Evolutionary conservation across 176 grass and related monocot genomes (phyloP), one percentile per base, ranked within the genome.

Genomic region (Oryza rufipogon): DNA sequence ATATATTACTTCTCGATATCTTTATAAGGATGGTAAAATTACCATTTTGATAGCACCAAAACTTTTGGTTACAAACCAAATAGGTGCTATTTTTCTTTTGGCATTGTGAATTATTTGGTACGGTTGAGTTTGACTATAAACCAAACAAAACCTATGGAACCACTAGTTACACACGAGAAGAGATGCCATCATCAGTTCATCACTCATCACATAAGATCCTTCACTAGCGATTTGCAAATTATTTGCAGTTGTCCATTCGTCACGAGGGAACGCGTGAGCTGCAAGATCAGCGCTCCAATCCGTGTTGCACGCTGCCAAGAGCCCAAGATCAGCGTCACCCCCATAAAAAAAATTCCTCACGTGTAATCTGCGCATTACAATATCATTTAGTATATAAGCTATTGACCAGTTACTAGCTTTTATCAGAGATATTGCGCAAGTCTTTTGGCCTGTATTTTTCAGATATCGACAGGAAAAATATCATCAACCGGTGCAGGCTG

Each of bases 391-490:
- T 13, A 15, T 12, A 47, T 47, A 82, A 65, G 10, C 28, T 34
- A 38, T 45, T 38, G 26, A 17, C 52, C 49, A 65, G 32, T 71
- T 11, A 19, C 11, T 41, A 75, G 65, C 12, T 70, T 72, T 76
- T 72, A 48, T 26, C 13, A 23, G 70, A 74, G 20, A 86, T 39
- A 26, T 2, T 83, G 8, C 38, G 22, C 11, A 49, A 60, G 19
- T 84, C 26, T 32, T 32, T 30, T 30, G n/a, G 52, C 65, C 68
- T 75, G 70, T n/a, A 34, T 75, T n/a, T 75, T 84, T 7, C 2
- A 75, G 70, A 80, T 30, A 47, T 6, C 74, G 75, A 88, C 36
- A n/a, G 12, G 45, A 26, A 71, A 70, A 88, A 88, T 42, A 78
- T 22, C 32, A 58, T 25, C 45, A 68, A 22, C 17, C 47, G 28